A percentile compares a stretch with the other conserved stretches of the same genome.
Conservation (phyloP, 305 asterid genomes). For the Stenogyne calaminthoides region DNA sequence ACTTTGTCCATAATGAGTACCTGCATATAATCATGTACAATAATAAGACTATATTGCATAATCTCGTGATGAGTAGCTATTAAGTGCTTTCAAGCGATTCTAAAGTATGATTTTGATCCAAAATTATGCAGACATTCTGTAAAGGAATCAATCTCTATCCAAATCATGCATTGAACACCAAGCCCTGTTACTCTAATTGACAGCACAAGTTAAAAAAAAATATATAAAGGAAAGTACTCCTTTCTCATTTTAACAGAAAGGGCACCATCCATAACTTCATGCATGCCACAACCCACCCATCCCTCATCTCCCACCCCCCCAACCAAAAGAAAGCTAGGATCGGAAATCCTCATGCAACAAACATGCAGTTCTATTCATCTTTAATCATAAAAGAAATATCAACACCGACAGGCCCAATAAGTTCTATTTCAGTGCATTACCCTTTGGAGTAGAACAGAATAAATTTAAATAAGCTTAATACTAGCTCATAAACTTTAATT, state of each 20-base stretch:
- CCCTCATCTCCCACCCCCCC: neutral
- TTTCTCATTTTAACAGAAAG: neutral
- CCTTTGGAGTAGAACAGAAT: neutral
- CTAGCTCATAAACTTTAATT: neutral
- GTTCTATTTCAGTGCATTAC: neutral
- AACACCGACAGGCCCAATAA: neutral
- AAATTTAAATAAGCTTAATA: slow-evolving; percentile 2
- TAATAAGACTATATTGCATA: neutral
- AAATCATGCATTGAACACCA: neutral
- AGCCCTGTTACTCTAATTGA: neutral
- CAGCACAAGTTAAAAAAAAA: neutral
- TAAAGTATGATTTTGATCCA: neutral
- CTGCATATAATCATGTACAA: slow-evolving; percentile 45
- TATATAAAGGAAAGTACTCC: neutral
- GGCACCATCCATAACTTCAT: neutral
- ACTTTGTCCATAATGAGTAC: slow-evolving; percentile 99
- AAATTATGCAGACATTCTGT: neutral
- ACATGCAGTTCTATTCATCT: neutral
- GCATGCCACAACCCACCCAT: neutral
- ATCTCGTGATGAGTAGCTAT: neutral
- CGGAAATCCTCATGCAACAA: neutral
- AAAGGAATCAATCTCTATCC: neutral
- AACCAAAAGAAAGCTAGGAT: neutral
- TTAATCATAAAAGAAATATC: neutral
- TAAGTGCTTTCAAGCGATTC: slow-evolving; percentile 3